Conservation (phyloP, 1,139 yeast species). For the Candida sanyaensis region DNA sequence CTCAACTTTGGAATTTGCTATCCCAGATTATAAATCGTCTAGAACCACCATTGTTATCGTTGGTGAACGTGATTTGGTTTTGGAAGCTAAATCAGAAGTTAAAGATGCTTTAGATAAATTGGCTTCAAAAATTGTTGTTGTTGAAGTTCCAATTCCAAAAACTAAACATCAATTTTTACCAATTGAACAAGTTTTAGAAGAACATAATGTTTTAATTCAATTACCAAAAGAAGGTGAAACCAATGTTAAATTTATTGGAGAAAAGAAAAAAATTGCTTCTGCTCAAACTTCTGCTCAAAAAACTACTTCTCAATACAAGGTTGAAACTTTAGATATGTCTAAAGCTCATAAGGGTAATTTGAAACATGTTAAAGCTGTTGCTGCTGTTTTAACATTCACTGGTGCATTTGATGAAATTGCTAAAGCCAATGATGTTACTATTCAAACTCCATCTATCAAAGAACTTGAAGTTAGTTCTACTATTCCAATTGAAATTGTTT, state of each 20-base stretch:
- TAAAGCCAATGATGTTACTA: conserved; percentile 47
- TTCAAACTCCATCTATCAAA: conserved; percentile 55
- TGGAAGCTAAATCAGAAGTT: conserved; percentile 50
- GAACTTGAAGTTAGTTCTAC: conserved; percentile 23
- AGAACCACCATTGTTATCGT: conserved; percentile 41
- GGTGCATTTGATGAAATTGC: conserved; percentile 51
- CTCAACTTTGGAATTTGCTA: conserved; percentile 30
- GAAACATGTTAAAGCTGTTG: conserved; percentile 72
- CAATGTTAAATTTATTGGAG: conserved; percentile 68
- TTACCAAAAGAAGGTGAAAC: conserved; percentile 51
- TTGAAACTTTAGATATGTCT: conserved; percentile 77
- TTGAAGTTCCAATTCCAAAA: conserved; percentile 46
- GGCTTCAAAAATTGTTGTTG: conserved; percentile 34
- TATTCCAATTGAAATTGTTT: conserved; percentile 46
- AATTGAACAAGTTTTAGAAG: conserved; percentile 44
- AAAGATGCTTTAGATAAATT: conserved; percentile 48
- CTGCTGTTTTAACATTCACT: conserved; percentile 61
- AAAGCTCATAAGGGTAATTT: conserved; percentile 84
- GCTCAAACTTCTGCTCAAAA: conserved; percentile 65
- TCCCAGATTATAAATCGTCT: conserved; percentile 32
- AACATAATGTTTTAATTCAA: conserved; percentile 63
- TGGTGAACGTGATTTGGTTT: conserved; percentile 67
- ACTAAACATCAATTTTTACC: conserved; percentile 50
- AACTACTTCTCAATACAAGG: conserved; percentile 50
- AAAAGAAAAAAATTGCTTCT: conserved; percentile 48